Evolutionary conservation across 371 early-diverging fungal species (phyloP), one percentile per base, ranked within the genome.

Genomic region (Gilbertella persicaria): DNA sequence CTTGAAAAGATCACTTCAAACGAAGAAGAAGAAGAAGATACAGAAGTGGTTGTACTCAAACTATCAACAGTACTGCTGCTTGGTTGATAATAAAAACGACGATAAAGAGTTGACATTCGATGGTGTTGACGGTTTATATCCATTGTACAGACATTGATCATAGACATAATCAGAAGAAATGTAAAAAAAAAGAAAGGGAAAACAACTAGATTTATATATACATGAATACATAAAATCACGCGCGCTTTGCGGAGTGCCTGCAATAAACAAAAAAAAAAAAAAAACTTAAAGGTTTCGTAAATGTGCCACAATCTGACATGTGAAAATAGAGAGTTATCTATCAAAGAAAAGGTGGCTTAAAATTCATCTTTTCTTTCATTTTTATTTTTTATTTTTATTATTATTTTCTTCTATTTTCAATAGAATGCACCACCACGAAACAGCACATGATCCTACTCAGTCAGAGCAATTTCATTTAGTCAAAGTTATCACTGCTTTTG

Each of bases 401-500:
- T 55, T 35, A 25, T 12, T 30, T 12, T 30, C 19, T 30, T 29
- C n/a, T n/a, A n/a, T n/a, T n/a, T n/a, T n/a, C n/a, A n/a, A n/a
- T n/a, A n/a, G n/a, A n/a, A n/a, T n/a, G 10, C 45, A 44, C 4
- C 36, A 36, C 8, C 10, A 47, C 24, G 41, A 52, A 8, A 28
- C 40, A 17, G 33, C 28, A n/a, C 52, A 59, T 20, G 56, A 69
- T 35, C 45, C 52, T 37, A 50, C 30, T 17, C 55, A 62, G 25
- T 54, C 55, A 7, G 73, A 73, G 43, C 54, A 62, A 35, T 37
- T 39, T 23, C 84, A 83, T 52, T 80, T 86, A 48, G 67, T 73
- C 20, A 85, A 86, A 38, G 86, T 90, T 13, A 60, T 91, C 45
- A 78, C 82, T 25, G 87, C 91, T 1, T 89, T 90, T 55, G 69